Base-by-base conservation (phyloP, 2,329 filamentous ascomycete genomes). In the Metarhizium brunneum region DNA sequence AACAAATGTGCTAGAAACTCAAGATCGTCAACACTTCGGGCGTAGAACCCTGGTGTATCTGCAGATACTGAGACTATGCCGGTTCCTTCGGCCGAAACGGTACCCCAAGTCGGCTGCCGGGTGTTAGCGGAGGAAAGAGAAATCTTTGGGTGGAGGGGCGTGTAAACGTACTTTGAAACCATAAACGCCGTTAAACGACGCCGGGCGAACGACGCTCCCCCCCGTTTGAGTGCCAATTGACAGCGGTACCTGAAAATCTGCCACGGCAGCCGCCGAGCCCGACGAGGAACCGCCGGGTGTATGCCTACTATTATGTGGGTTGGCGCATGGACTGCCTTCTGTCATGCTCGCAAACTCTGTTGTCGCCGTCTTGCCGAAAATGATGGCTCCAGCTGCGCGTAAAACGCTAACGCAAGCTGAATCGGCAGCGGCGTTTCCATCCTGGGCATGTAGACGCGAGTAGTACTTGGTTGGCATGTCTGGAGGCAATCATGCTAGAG, bases 221-320 rank as follows among this genome's bases (percentile, higher is more conserved):
- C 79, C 81, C 0, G 85, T 89, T 63, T 88, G 85, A 0, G 84
- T 86, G 0, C 84, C 85, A 0, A 88, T 69, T 0, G 71, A 77
- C 11, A 88, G 62, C 0, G 84, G 81, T 0, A 77, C 78, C 59
- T 88, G 85, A 53, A 79, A 78, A 59, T 88, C 85, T 6, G 73
- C 84, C 0, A 88, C 84, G 0, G 82, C 84, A 0, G 85, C 84
- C 0, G 75, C 85, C 0, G 84, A 87, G 0, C 86, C 85, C 0
- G 83, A 82, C 0, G 83, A 87, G 0, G 84, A 87, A 49, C 85
- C 85, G 1, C 85, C 85, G 0, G 85, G 85, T 0, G 85, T 87
- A 4, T 86, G 77, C 0, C 74, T 76, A 2, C 71, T 66, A 64
- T 88, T 84, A 60, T 90, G 88, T 0, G 85, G 82, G 63, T 88